phyloP scores from a whole-genome alignment of 176 grass and related monocot genomes.

The Avena insularis region DNA sequence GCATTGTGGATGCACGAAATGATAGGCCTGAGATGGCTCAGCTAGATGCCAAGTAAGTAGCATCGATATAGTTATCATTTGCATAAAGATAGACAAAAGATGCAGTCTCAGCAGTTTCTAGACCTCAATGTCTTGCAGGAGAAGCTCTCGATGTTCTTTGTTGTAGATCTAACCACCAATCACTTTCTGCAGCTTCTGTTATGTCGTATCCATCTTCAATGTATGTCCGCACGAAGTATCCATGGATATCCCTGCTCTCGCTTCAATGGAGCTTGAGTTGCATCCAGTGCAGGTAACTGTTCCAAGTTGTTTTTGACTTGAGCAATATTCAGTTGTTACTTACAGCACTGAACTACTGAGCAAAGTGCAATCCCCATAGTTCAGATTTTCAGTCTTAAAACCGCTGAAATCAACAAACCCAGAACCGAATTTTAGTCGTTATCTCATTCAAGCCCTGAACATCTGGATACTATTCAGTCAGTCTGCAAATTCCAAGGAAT shows the following conservation, averaged over 20 bases:
- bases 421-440: background rate
- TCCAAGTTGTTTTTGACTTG: background rate
- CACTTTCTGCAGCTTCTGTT: slow-evolving; percentile 65
- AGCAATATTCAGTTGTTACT: background rate
- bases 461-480: background rate
- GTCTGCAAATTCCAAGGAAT: background rate
- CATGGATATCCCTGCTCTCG: slow-evolving; percentile 59
- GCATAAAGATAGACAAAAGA: background rate
- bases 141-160: background rate
- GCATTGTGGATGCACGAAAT: slow-evolving; percentile 77
- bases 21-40: slow-evolving; percentile 54
- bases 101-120: background rate
- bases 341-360: background rate
- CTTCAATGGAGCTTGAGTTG: slow-evolving; percentile 61
- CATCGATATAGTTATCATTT: background rate
- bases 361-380: background rate
- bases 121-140: background rate
- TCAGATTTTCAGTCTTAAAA: background rate
- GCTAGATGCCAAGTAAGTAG: slow-evolving; percentile 68
- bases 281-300: slow-evolving; percentile 81
- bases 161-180: slow-evolving; percentile 4
- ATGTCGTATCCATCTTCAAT: slow-evolving; percentile 70
- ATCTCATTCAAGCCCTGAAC: background rate
- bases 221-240: slow-evolving; percentile 62
- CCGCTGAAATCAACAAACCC: background rate